Conservation (phyloP, 129 eudicot species). For the Heracleum sosnowskyi region DNA sequence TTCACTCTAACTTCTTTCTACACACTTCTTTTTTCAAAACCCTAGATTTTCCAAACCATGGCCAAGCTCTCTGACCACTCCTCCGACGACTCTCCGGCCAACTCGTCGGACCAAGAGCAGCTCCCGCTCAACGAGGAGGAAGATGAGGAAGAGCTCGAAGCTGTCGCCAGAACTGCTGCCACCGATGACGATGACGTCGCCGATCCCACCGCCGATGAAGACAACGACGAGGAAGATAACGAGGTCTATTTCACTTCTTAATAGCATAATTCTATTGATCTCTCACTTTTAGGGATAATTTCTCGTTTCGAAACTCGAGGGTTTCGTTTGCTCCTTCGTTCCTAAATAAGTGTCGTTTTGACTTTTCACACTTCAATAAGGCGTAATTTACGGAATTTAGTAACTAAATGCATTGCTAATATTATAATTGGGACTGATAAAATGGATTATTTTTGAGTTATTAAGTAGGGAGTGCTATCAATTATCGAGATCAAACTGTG, state of each 20-base stretch:
- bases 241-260: conserved; percentile 35
- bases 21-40: neutral
- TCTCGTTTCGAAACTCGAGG: neutral
- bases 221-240: conserved; percentile 35
- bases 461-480: neutral
- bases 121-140: conserved; percentile 46
- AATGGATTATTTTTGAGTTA: neutral
- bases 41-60: conserved; percentile 34
- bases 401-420: neutral
- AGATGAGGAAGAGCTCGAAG: conserved; percentile 93
- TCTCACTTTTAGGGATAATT: neutral
- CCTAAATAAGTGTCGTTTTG: neutral
- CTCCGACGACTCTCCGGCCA: conserved; percentile 37
- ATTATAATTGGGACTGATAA: neutral
- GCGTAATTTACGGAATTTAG: neutral
- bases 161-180: conserved; percentile 72
- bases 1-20: neutral
- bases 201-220: conserved; percentile 36
- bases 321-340: neutral
- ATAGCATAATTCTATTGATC: neutral
- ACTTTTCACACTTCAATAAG: no score
- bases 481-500: neutral
- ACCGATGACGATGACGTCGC: conserved; percentile 46
- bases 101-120: conserved; percentile 49
- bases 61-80: conserved; percentile 58